Percentiles rank a stretch among this genome's conserved stretches.
Evolutionary conservation across 805 yeast genomes (phyloP).

Genomic region (Pichia rugopelliculosa): DNA sequence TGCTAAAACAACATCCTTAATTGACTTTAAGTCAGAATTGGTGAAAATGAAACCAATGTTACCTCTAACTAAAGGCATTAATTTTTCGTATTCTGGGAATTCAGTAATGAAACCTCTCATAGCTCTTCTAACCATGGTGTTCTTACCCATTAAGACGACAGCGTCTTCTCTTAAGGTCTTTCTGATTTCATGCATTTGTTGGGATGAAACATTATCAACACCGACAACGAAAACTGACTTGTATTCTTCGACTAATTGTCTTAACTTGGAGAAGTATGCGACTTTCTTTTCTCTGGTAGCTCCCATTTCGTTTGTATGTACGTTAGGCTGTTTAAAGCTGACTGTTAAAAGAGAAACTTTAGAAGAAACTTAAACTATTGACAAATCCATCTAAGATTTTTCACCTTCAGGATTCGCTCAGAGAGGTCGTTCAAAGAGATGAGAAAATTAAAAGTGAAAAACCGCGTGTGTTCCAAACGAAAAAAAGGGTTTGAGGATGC

Average conservation of each 20-base stretch:
- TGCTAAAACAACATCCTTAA: slow-evolving; percentile 80
- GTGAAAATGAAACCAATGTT: slow-evolving; percentile 99
- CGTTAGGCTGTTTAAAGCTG: slow-evolving; percentile 91
- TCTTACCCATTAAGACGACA: slow-evolving; percentile 98
- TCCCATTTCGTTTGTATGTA: slow-evolving; percentile 92
- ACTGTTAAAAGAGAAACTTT: background rate
- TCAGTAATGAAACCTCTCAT: slow-evolving; percentile 91
- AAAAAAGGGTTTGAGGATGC: too few relatives aligned
- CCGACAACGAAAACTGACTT: slow-evolving; percentile 98
- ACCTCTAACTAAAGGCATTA: slow-evolving; percentile 93
- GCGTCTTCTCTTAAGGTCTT: slow-evolving; percentile 92
- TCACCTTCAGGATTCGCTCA: background rate
- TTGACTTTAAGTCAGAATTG: slow-evolving; percentile 83
- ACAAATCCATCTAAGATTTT: background rate
- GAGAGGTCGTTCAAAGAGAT: too few relatives aligned
- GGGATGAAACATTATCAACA: slow-evolving; percentile 99
- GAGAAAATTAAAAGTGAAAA: too few relatives aligned
- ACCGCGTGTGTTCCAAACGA: too few relatives aligned
- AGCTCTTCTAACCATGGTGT: slow-evolving; percentile 99
- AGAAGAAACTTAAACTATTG: background rate
- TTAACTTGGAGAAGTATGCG: slow-evolving; percentile 92
- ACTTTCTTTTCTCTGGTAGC: slow-evolving; percentile 96
- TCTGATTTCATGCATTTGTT: slow-evolving; percentile 99
- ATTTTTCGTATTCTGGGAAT: slow-evolving; percentile 92
- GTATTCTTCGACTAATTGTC: slow-evolving; percentile 93